Percentiles rank a stretch among this genome's conserved stretches.
Evolutionary conservation across 805 yeast genomes (phyloP).

Genomic region (Yarrowia sp.): DNA sequence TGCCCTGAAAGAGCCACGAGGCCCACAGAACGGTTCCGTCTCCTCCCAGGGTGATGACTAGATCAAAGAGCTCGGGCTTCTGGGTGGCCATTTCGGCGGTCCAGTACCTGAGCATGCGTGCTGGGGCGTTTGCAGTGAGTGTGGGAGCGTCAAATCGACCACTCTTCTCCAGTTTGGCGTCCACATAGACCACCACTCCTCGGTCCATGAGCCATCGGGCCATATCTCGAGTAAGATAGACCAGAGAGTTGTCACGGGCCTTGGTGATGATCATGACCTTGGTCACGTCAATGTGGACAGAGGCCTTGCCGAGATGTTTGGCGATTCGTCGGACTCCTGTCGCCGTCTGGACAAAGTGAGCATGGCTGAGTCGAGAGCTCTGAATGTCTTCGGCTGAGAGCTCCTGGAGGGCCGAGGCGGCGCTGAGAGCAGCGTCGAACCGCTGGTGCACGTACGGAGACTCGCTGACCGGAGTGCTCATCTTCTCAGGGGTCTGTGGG

Average conservation of each 20-base stretch:
- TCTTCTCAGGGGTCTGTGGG: not conserved
- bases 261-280: constrained; percentile 83
- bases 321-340: constrained; percentile 36
- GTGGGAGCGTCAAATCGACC: constrained; percentile 54
- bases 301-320: constrained; percentile 33
- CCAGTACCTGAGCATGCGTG: constrained; percentile 59
- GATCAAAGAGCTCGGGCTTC: constrained; percentile 54
- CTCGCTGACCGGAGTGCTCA: constrained; percentile 21
- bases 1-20: constrained; percentile 72
- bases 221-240: constrained; percentile 71
- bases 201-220: constrained; percentile 67
- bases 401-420: constrained; percentile 24
- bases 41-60: constrained; percentile 87
- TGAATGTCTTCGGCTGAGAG: constrained; percentile 23
- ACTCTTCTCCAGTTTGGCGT: constrained; percentile 58
- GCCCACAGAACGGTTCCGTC: constrained; percentile 92
- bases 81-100: constrained; percentile 49
- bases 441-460: constrained; percentile 25
- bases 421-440: constrained; percentile 23
- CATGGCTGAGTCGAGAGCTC: constrained; percentile 24
- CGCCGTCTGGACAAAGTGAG: constrained; percentile 32
- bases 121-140: constrained; percentile 28
- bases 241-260: constrained; percentile 76
- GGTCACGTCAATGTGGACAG: constrained; percentile 58
- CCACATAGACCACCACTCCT: constrained; percentile 62